Evolutionary conservation across 306 rosid genomes (phyloP).

Genomic region (Quillaja saponaria): DNA sequence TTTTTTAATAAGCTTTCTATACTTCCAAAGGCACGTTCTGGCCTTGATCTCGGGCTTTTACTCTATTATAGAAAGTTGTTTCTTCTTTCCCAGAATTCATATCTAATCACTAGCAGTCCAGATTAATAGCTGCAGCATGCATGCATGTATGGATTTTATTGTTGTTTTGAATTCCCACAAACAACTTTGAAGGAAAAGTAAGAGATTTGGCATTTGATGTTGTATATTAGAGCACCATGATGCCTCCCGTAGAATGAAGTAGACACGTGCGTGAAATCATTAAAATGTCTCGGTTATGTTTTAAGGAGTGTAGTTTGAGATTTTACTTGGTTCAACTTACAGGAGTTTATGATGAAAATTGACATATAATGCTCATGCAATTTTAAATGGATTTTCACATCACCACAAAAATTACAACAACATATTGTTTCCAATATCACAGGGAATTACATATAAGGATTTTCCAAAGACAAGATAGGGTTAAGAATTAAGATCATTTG

Average conservation of each 20-base stretch:
- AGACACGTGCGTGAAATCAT: neutral
- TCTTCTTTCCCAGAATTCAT: constrained; percentile 20
- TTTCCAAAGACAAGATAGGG: too few species aligned
- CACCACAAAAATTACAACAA: too few species aligned
- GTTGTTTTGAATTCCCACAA: constrained; percentile 15
- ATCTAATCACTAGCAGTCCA: constrained; percentile 7
- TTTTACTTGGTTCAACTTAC: neutral
- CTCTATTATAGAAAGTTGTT: constrained; percentile 13
- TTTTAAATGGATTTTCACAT: neutral
- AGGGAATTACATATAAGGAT: too few species aligned
- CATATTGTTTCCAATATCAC: too few species aligned
- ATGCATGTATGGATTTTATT: constrained; percentile 19
- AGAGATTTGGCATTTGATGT: constrained; percentile 1
- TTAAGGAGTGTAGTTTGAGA: too few species aligned
- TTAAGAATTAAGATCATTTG: too few species aligned
- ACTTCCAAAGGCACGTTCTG: constrained; percentile 9
- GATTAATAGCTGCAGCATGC: constrained; percentile 23
- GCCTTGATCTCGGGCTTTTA: constrained; percentile 9
- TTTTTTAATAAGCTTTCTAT: constrained; percentile 18
- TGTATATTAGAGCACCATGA: constrained; percentile 14
- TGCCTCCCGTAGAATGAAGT: neutral
- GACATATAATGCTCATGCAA: neutral
- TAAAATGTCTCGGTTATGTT: neutral
- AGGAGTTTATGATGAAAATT: neutral
- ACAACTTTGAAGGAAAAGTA: constrained; percentile 6